These are phyloP conservation scores for Lodderomyces theae DNA, from an alignment of 1,139 yeast species.

Conservation along the genomic window DNA sequence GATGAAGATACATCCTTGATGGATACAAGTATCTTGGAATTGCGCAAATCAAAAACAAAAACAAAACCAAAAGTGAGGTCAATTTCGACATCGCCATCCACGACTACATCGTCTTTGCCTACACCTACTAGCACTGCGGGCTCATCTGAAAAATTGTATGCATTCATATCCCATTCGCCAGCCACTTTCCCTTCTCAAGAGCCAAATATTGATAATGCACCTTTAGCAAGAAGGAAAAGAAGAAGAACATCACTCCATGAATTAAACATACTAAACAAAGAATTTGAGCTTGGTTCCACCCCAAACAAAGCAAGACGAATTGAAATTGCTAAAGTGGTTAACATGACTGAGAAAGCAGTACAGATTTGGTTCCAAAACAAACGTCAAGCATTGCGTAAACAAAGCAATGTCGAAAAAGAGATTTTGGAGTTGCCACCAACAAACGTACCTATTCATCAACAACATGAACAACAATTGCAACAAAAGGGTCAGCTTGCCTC, in stretches of 20 bases:
- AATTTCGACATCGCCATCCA: slow-evolving; percentile 10
- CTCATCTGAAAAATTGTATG: slow-evolving; percentile 46
- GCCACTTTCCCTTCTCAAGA: slow-evolving; percentile 80
- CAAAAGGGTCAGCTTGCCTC: slow-evolving; percentile 2
- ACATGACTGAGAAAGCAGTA: slow-evolving; percentile 95
- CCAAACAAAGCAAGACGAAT: slow-evolving; percentile 77
- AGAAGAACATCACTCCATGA: slow-evolving; percentile 93
- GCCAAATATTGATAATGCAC: slow-evolving; percentile 85
- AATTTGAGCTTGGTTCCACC: slow-evolving; percentile 72
- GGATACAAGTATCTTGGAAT: slow-evolving; percentile 15
- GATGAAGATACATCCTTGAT: slow-evolving; percentile 5
- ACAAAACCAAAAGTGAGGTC: slow-evolving; percentile 6
- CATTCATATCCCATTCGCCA: slow-evolving; percentile 89
- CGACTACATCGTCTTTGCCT: slow-evolving; percentile 5
- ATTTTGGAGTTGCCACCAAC: slow-evolving; percentile 42
- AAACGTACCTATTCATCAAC: slow-evolving; percentile 5
- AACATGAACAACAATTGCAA: slow-evolving; percentile 5
- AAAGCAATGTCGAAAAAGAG: slow-evolving; percentile 38
- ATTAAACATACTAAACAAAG: slow-evolving; percentile 72
- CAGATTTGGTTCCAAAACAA: slow-evolving; percentile 98
- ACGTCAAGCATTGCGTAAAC: slow-evolving; percentile 77
- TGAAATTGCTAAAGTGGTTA: slow-evolving; percentile 72
- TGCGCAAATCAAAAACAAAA: slow-evolving; percentile 10
- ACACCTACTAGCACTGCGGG: slow-evolving; percentile 10
- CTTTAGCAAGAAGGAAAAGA: slow-evolving; percentile 87